phyloP scores from a whole-genome alignment of 2,329 filamentous ascomycete genomes.

The Aureobasidium sp. region DNA sequence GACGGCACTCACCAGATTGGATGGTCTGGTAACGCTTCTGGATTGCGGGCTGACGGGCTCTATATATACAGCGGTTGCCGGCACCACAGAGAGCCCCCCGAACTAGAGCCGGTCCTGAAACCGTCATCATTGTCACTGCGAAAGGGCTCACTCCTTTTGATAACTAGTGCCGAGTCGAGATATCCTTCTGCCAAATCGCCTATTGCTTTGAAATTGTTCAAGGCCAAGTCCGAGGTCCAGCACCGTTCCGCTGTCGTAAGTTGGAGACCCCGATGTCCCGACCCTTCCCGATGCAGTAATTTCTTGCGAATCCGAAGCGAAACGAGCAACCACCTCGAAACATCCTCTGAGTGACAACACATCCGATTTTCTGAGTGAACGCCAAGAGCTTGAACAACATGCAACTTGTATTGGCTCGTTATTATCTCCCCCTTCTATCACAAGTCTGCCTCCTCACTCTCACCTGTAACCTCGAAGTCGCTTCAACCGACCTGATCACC shows the following conservation, averaged over 20 bases:
- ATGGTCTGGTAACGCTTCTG: slow-evolving; percentile 8
- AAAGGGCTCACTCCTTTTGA: too few species aligned
- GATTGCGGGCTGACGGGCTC: slow-evolving; percentile 1
- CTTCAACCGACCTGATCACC: too few species aligned
- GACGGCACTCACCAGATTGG: not conserved
- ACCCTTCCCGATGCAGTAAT: not conserved
- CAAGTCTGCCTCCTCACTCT: not conserved
- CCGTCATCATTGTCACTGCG: not conserved
- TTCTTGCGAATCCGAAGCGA: not conserved
- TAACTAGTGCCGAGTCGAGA: not conserved
- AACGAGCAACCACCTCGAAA: not conserved
- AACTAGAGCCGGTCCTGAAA: not conserved
- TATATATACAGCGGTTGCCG: slow-evolving; percentile 7
- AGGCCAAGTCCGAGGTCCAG: slow-evolving; percentile 3
- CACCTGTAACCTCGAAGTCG: not conserved
- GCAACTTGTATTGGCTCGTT: not conserved
- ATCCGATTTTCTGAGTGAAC: too few species aligned
- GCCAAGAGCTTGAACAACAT: too few species aligned
- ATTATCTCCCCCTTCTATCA: too few species aligned
- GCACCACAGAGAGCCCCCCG: not conserved
- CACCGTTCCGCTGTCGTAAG: not conserved
- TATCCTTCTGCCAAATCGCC: not conserved
- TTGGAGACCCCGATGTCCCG: not conserved
- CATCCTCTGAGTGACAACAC: too few species aligned
- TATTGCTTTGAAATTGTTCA: slow-evolving; percentile 4